Conservation (phyloP, 1,284 basidiomycete genomes). For the Binderoboletus segoi region DNA sequence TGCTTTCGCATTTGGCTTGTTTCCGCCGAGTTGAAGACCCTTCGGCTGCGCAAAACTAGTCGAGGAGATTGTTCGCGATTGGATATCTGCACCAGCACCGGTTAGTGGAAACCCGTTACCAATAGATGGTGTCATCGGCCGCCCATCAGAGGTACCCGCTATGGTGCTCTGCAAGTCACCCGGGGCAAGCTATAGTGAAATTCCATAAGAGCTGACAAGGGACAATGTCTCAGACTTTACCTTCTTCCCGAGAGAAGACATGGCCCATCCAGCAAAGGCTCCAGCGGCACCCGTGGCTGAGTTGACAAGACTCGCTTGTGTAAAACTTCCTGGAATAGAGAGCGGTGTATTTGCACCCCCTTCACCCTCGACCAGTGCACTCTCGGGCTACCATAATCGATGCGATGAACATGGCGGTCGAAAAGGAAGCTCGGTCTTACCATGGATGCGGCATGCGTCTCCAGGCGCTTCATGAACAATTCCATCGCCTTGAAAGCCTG, state of each 20-base stretch:
- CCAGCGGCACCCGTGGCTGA: slow-evolving; percentile 89
- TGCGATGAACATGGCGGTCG: background rate
- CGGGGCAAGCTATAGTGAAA: slow-evolving; percentile 55
- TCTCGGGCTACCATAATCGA: slow-evolving; percentile 62
- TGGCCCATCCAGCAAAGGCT: slow-evolving; percentile 92
- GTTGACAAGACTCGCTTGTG: slow-evolving; percentile 69
- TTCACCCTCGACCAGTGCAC: slow-evolving; percentile 46
- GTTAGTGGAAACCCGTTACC: slow-evolving; percentile 6
- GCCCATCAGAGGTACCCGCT: slow-evolving; percentile 40
- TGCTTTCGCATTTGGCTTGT: slow-evolving; percentile 44
- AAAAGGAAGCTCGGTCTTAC: slow-evolving; percentile 42
- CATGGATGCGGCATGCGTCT: slow-evolving; percentile 78
- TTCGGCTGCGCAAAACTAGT: slow-evolving; percentile 39
- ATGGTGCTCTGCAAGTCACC: slow-evolving; percentile 75
- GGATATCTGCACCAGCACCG: slow-evolving; percentile 11
- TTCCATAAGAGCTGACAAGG: background rate
- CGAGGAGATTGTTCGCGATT: slow-evolving; percentile 16
- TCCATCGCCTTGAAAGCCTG: slow-evolving; percentile 93
- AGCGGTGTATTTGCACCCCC: slow-evolving; percentile 34
- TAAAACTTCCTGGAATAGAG: slow-evolving; percentile 38
- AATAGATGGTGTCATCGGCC: slow-evolving; percentile 39
- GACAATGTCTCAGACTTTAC: slow-evolving; percentile 35
- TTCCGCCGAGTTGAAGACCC: slow-evolving; percentile 72
- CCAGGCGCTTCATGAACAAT: slow-evolving; percentile 83
- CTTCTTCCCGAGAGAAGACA: slow-evolving; percentile 82